Conservation (phyloP, 202 grass and related monocot species). For the Sporobolus alterniflorus region DNA sequence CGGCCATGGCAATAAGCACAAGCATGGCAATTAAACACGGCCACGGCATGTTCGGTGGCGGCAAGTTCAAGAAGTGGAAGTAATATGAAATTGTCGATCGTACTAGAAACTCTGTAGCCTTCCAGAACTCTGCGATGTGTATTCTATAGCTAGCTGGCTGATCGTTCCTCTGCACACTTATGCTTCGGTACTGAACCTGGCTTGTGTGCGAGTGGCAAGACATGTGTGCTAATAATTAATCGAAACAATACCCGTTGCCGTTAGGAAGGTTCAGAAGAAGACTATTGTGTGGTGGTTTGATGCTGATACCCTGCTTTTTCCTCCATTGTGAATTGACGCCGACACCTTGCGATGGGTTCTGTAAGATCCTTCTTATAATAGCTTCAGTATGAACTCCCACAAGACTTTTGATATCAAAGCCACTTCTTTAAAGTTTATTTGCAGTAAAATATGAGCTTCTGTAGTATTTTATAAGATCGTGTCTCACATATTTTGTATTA, state of each 20-base stretch:
- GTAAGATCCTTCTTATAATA: too few species aligned
- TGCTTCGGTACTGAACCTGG: slow-evolving; percentile 16
- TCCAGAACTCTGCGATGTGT: slow-evolving; percentile 35
- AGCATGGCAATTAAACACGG: slow-evolving; percentile 66
- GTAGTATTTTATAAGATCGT: too few species aligned
- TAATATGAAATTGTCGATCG: slow-evolving; percentile 35
- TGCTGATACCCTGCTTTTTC: neutral
- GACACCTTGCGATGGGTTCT: neutral
- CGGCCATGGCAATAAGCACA: slow-evolving; percentile 62
- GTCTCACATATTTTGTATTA: too few species aligned
- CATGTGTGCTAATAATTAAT: slow-evolving; percentile 40
- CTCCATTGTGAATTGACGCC: neutral
- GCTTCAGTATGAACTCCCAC: too few species aligned
- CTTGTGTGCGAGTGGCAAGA: slow-evolving; percentile 22
- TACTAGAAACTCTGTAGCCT: slow-evolving; percentile 32
- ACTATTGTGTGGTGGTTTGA: neutral
- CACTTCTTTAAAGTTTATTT: too few species aligned
- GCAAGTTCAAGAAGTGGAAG: slow-evolving; percentile 99
- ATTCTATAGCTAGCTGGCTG: too few species aligned
- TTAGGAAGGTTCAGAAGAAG: neutral
- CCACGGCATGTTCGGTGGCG: slow-evolving; percentile 50
- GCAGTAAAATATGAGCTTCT: too few species aligned
- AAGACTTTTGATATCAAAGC: too few species aligned
- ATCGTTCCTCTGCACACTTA: neutral
- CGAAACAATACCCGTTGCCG: neutral